These are phyloP conservation scores for Lentinus tigrinus DNA, from an alignment of 768 basidiomycete species.

Conservation along the genomic window DNA sequence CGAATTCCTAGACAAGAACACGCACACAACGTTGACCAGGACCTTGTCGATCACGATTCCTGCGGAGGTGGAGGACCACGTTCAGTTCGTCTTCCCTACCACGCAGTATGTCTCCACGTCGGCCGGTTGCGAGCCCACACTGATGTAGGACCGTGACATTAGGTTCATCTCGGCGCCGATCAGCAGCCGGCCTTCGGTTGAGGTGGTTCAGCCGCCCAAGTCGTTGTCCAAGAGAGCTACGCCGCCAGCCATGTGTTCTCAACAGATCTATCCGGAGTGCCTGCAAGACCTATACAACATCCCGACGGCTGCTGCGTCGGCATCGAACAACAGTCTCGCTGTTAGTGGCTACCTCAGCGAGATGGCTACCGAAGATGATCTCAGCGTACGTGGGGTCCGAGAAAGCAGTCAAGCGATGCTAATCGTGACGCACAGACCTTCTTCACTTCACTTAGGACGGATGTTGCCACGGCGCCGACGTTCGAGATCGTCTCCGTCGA, in stretches of 20 bases:
- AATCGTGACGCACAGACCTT: neutral
- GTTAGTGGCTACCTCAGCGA: constrained; percentile 33
- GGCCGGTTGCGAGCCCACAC: neutral
- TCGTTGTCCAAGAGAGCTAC: neutral
- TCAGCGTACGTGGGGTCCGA: constrained; percentile 15
- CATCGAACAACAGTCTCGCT: constrained; percentile 25
- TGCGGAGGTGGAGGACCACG: constrained; percentile 25
- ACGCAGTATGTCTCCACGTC: constrained; percentile 21
- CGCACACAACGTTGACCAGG: constrained; percentile 29
- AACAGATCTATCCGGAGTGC: constrained; percentile 21
- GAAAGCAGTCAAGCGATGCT: neutral
- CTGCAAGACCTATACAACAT: constrained; percentile 15
- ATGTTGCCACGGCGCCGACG: neutral
- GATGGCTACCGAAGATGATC: constrained; percentile 29
- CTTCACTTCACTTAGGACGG: neutral
- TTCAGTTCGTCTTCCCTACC: constrained; percentile 34
- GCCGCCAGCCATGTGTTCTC: constrained; percentile 13
- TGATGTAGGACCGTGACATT: neutral
- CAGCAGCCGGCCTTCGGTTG: neutral
- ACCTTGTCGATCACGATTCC: constrained; percentile 40
- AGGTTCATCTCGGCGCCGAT: neutral
- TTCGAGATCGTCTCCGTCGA: constrained; percentile 1
- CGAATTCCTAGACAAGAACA: constrained; percentile 30
- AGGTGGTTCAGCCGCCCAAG: neutral
- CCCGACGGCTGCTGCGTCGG: constrained; percentile 22